Evolutionary conservation across 2,329 filamentous ascomycete genomes (phyloP), one percentile per base, ranked within the genome.

Genomic region (Fusarium multiceps): DNA sequence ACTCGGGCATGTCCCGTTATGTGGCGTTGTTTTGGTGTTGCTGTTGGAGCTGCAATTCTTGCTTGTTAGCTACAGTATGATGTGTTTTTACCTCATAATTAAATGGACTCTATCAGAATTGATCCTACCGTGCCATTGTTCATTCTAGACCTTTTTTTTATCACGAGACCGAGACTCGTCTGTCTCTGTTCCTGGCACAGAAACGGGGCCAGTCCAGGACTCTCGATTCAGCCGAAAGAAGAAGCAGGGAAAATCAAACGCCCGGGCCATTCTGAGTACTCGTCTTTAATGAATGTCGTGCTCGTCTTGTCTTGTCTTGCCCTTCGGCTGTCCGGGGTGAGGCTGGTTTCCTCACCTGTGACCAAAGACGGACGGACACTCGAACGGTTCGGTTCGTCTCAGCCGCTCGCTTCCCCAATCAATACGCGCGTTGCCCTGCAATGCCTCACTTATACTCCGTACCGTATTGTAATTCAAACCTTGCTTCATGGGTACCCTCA

Each of bases 221-320:
- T 50, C 55, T 57, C 42, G 46, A 68, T 64, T 43, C 43, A 59
- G 57, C 67, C 63, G 67, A 59, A 50, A 59, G 49, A 23, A 41
- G 43, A 49, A 61, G 43, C 46, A 59, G 48, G 41, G 42, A 66
- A 67, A 55, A 54, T 46, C 34, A 28, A 45, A 57, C 57, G 66
- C 63, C 54, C 27, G 62, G 67, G 37, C 62, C 66, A 69, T 27
- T 34, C 37, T 27, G 37, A 37, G 45, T 56, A 56, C 58, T 55
- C 49, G 46, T 28, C 53, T 59, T 32, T 46, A 37, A 64, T 32
- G 45, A 60, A 68, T 64, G 67, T 68, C 57, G 46, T 71, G 62
- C 50, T 70, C 56, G 34, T 37, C 34, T 70, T 60, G 30, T 32
- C 30, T 69, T 59, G 47, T 56, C 21, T 51, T 37, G 37, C 43